phyloP scores from a whole-genome alignment of 768 basidiomycete genomes.

The Boletellus ananiceps region DNA sequence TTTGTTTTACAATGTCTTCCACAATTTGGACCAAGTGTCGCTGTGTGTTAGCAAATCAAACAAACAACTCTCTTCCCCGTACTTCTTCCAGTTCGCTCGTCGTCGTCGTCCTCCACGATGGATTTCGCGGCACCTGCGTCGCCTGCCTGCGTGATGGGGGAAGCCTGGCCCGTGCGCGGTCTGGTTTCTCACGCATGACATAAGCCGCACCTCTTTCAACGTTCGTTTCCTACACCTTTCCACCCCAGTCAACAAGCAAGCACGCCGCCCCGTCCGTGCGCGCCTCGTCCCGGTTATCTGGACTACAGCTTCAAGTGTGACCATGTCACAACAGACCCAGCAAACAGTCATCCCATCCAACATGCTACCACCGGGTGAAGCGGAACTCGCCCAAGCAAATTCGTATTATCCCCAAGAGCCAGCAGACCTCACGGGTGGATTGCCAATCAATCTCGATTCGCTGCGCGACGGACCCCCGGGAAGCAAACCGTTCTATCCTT shows the following conservation, averaged over 20 bases:
- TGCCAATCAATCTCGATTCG: slow-evolving; percentile 84
- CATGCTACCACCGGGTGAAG: slow-evolving; percentile 49
- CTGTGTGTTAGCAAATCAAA: slow-evolving; percentile 57
- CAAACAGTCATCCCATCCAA: slow-evolving; percentile 59
- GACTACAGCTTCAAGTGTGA: not conserved
- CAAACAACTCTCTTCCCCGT: slow-evolving; percentile 35
- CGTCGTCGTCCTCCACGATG: slow-evolving; percentile 28
- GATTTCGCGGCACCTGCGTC: slow-evolving; percentile 11
- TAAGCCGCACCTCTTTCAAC: slow-evolving; percentile 50
- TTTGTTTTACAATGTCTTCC: slow-evolving; percentile 76
- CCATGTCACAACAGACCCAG: slow-evolving; percentile 50
- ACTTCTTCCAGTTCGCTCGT: slow-evolving; percentile 27
- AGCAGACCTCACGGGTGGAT: slow-evolving; percentile 75
- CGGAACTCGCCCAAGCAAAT: slow-evolving; percentile 49
- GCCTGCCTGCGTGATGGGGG: slow-evolving; percentile 24
- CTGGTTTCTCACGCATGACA: slow-evolving; percentile 39
- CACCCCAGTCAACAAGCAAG: slow-evolving; percentile 21
- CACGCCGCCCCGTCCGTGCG: slow-evolving; percentile 15
- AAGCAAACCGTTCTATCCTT: slow-evolving; percentile 87
- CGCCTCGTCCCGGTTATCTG: slow-evolving; percentile 10
- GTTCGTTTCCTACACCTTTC: slow-evolving; percentile 31
- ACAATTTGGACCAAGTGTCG: slow-evolving; percentile 63
- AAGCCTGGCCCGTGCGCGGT: slow-evolving; percentile 55
- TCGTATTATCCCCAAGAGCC: slow-evolving; percentile 73
- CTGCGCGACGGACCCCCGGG: slow-evolving; percentile 84